Evolutionary conservation across 2,329 filamentous ascomycete species (phyloP), one percentile per base, ranked within the genome.

Genomic region (Penicillium brasilianum): DNA sequence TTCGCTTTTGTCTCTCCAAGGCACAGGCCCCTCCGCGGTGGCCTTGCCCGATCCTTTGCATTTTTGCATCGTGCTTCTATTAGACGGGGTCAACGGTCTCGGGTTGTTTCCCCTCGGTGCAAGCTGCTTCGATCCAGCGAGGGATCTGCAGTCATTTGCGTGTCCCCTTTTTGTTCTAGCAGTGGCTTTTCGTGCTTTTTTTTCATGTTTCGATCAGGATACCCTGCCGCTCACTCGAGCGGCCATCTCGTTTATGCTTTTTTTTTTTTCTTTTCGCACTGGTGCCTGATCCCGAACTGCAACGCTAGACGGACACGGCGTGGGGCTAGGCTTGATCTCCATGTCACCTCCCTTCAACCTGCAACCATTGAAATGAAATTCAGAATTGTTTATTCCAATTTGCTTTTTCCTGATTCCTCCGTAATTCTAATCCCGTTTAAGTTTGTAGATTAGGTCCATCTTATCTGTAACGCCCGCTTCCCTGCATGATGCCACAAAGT

Each of bases 141-240:
- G 34, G 13, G 34, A 28, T 54, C 50, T 53, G 55, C 39, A 28
- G 62, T 11, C 59, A 60, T 58, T n/a, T 46, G 28, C 48, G 34
- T 56, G 44, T 48, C 48, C 37, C 41, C 37, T 58, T 58, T 14
- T 54, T 66, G 60, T 57, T 59, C n/a, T 41, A 18, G 39, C 61
- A 55, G 53, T 60, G 25, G 36, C 55, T 62, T 56, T 51, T 55
- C 22, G 18, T 46, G 25, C 36, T 60, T 59, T 54, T 57, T 60
- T 61, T 59, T 64, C 52, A 65, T 64, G 60, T 63, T 53, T 71
- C 25, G 58, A 65, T 70, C 67, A 72, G 71, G 74, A 76, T 76
- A 76, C 74, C 74, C 74, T 70, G 71, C 74, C 68, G 72, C 70
- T 64, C 58, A 63, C 57, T 63, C 61, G 68, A 69, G 66, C 63